Evolutionary conservation across 2,329 filamentous ascomycete species (phyloP), one percentile per base, ranked within the genome.

Genomic region (Fusarium falciforme): DNA sequence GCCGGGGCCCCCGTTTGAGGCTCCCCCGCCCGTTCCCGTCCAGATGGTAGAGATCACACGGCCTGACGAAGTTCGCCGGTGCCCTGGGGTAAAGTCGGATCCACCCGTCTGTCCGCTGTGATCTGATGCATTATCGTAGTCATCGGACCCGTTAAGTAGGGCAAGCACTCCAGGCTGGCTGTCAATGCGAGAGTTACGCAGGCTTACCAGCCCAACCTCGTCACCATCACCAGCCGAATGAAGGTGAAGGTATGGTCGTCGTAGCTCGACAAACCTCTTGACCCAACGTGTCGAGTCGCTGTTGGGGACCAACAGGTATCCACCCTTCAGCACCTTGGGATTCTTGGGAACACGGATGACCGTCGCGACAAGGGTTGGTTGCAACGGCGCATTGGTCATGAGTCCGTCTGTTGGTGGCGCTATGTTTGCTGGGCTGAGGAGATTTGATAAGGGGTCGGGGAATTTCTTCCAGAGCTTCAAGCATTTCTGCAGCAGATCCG

Each of bases 131-230:
- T 80, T 81, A 63, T 83, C 83, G 61, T 83, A 80, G 57, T 82
- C 80, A 66, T 83, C 85, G 27, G 82, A 83, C 17, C 86, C 85
- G 66, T 91, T 88, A 22, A 98, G 87, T 10, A 98, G 84, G 11
- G 92, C 91, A 20, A 96, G 90, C 47, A 98, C 93, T 72, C 97
- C 93, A 0, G 96, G 96, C 71, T 95, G 93, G 77, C 95, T 94
- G 80, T 99, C 96, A 12, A 99, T 92, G n/a, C 95, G 90, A 9
- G 94, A 93, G 79, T 98, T 97, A 38, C 93, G 91, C 64, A 99
- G 87, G 80, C 96, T 97, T 77, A 98, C 94, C 11, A 96, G 92
- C 63, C 93, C 94, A 54, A 98, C 89, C 82, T 98, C 96, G 76
- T 98, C 96, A 20, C 96, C 95, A 44, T 97, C 93, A 0, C 92